phyloP scores from a whole-genome alignment of 1,139 yeast species.

The Suhomyces guaymorum region DNA sequence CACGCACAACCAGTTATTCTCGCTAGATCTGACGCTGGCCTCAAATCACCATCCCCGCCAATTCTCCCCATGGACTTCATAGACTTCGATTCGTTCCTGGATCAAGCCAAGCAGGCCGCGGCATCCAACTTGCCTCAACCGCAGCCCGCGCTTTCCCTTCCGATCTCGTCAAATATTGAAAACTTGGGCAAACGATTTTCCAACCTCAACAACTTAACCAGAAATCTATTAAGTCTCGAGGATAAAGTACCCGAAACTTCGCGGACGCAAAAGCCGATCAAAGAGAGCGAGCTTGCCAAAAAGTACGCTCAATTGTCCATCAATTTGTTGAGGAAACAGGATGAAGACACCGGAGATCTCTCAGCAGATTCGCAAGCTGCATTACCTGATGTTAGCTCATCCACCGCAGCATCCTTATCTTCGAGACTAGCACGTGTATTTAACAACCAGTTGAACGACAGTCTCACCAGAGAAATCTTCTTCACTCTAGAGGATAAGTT shows the following conservation, averaged over 20 bases:
- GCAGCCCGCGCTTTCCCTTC: conserved; percentile 49
- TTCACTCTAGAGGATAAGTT: conserved; percentile 44
- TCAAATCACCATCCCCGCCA: background rate
- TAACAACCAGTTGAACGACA: conserved; percentile 50
- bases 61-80: conserved; percentile 40
- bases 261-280: background rate
- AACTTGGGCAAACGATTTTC: conserved; percentile 37
- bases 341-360: no score
- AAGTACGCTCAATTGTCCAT: conserved; percentile 21
- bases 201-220: conserved; percentile 34
- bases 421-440: conserved; percentile 52
- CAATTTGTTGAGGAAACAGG: conserved; percentile 13
- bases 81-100: conserved; percentile 41
- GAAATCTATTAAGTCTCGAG: conserved; percentile 29
- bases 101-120: conserved; percentile 8
- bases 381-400: background rate
- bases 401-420: conserved; percentile 32
- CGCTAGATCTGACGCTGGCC: no score
- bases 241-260: conserved; percentile 7
- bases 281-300: conserved; percentile 18
- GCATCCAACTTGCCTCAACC: conserved; percentile 38
- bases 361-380: no score
- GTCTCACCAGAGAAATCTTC: conserved; percentile 50
- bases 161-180: conserved; percentile 44
- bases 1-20: no score